Evolutionary conservation across 2,329 filamentous ascomycete genomes (phyloP).

Genomic region (Fusarium sulawesiense): DNA sequence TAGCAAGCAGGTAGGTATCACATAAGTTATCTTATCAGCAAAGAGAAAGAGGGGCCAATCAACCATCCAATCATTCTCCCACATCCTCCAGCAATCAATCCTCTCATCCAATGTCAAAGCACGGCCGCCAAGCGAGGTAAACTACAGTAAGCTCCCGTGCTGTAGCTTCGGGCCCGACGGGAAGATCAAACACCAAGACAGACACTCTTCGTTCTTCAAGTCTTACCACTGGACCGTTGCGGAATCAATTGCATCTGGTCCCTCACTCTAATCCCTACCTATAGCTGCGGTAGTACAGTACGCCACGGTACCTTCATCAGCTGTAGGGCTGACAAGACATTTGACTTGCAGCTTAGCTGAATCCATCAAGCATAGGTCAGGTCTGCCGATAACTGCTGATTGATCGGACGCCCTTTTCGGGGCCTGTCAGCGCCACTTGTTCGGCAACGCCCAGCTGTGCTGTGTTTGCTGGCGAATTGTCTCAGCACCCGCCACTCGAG

Average conservation of each 20-base stretch:
- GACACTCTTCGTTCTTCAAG: not conserved
- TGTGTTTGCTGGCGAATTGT: slow-evolving; percentile 3
- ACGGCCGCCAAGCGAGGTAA: slow-evolving; percentile 18
- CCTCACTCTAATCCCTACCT: slow-evolving; percentile 14
- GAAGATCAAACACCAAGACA: slow-evolving; percentile 29
- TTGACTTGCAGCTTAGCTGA: slow-evolving; percentile 35
- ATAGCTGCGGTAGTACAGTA: slow-evolving; percentile 16
- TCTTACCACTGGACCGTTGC: slow-evolving; percentile 22
- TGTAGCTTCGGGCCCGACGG: slow-evolving; percentile 28
- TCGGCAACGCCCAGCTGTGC: slow-evolving; percentile 2
- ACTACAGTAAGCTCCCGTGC: slow-evolving; percentile 8
- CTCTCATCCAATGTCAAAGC: slow-evolving; percentile 10
- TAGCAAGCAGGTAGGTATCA: not conserved
- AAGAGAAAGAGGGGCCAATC: slow-evolving; percentile 5
- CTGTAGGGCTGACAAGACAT: slow-evolving; percentile 25
- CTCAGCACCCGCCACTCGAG: slow-evolving; percentile 1
- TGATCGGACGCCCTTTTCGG: slow-evolving; percentile 18
- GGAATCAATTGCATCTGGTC: slow-evolving; percentile 7
- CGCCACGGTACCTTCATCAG: not conserved
- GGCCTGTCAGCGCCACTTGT: slow-evolving; percentile 13
- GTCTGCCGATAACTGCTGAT: not conserved
- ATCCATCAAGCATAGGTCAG: slow-evolving; percentile 10
- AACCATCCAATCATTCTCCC: not conserved
- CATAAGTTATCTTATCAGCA: not conserved
- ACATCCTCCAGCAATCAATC: slow-evolving; percentile 1